Percentiles rank a stretch among this genome's conserved stretches.
These are phyloP conservation scores for Botryosphaeria dothidea DNA, from an alignment of 2,329 filamentous ascomycete genomes.

Conservation along the genomic window DNA sequence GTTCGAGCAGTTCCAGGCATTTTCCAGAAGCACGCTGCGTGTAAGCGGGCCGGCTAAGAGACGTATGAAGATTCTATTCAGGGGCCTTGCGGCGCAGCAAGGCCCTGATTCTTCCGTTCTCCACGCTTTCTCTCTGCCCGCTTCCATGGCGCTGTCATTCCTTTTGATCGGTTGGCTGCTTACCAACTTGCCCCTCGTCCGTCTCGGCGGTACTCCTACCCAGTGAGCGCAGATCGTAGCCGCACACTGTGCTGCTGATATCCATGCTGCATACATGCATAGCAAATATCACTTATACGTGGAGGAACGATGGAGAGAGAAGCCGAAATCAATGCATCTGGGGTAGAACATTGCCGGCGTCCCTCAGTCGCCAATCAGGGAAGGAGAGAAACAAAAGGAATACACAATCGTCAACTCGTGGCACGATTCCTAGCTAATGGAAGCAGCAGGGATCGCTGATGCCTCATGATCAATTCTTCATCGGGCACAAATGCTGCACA, in stretches of 20 bases:
- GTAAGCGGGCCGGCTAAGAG: not conserved
- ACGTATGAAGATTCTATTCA: not conserved
- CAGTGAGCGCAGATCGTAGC: conserved; percentile 6
- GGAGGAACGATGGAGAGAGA: not conserved
- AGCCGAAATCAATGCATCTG: not conserved
- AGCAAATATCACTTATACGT: not conserved
- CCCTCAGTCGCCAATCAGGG: not conserved
- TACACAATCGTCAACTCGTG: not conserved
- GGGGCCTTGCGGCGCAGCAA: not conserved
- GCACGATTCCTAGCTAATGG: not conserved
- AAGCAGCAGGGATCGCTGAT: not conserved
- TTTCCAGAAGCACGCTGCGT: conserved; percentile 5
- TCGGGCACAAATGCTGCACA: not conserved
- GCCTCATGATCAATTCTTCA: conserved; percentile 16
- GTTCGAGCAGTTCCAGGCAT: not conserved
- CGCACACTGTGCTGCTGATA: not conserved
- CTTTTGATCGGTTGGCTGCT: not conserved
- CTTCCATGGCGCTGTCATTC: not conserved
- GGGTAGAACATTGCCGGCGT: not conserved
- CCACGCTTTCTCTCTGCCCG: not conserved
- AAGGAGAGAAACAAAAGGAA: not conserved
- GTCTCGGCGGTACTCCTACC: not conserved
- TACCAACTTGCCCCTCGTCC: conserved; percentile 26
- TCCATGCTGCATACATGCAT: conserved; percentile 2
- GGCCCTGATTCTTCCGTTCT: not conserved